A percentile compares a stretch with the other conserved stretches of the same genome.
phyloP scores from a whole-genome alignment of 2,329 filamentous ascomycete species.

The Colletotrichum coccodes region DNA sequence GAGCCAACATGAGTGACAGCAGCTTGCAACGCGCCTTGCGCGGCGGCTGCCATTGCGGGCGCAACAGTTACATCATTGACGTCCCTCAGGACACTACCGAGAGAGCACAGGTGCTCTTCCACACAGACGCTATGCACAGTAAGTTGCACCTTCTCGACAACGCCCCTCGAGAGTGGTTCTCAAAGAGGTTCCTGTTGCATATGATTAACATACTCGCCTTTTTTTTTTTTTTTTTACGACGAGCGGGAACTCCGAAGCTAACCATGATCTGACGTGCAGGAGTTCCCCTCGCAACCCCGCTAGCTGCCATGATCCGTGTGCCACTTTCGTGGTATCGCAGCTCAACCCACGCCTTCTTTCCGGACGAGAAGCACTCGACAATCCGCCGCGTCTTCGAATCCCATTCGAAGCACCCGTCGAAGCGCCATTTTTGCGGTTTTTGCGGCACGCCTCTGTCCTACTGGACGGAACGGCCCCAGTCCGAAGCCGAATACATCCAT shows the following conservation, averaged over 20 bases:
- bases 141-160: conserved; percentile 50
- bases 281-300: conserved; percentile 75
- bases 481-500: conserved; percentile 82
- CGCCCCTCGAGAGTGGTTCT: neutral
- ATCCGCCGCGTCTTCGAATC: conserved; percentile 77
- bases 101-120: conserved; percentile 78
- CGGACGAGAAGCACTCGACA: conserved; percentile 76
- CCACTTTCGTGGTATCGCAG: conserved; percentile 85
- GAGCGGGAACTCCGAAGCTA: conserved; percentile 23
- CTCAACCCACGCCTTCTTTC: conserved; percentile 78
- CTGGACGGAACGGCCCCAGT: conserved; percentile 79
- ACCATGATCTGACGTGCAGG: conserved; percentile 49
- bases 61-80: conserved; percentile 82
- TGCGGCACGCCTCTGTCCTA: conserved; percentile 88
- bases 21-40: conserved; percentile 65
- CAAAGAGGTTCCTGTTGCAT: neutral
- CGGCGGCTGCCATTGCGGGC: conserved; percentile 86
- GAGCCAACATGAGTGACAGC: conserved; percentile 48
- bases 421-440: conserved; percentile 89
- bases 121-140: conserved; percentile 77
- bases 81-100: conserved; percentile 69
- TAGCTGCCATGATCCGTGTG: conserved; percentile 85
- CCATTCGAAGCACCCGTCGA: conserved; percentile 64
- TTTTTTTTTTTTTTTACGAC: no score
- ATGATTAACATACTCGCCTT: neutral